Percentiles rank a stretch among this genome's conserved stretches.
Conservation (phyloP, 2,329 filamentous ascomycete species). For the Xylaria sp. region DNA sequence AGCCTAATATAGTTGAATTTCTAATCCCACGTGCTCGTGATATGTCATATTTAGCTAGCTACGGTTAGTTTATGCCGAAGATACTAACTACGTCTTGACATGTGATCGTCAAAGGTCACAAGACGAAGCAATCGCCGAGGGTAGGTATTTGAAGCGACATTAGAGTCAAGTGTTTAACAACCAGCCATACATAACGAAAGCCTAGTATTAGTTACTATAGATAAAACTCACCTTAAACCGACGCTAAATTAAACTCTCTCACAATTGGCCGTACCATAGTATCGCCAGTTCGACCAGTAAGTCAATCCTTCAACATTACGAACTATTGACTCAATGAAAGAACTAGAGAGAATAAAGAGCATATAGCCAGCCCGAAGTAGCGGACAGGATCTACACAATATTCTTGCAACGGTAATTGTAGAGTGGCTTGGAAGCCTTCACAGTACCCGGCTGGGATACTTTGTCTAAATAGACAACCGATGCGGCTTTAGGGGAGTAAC, state of each 20-base stretch:
- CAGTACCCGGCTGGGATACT: too few relatives aligned
- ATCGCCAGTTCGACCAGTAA: neutral
- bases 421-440: too few relatives aligned
- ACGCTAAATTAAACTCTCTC: too few relatives aligned
- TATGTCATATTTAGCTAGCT: neutral
- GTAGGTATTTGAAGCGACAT: neutral
- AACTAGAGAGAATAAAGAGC: neutral
- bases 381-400: too few relatives aligned
- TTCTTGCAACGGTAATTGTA: too few relatives aligned
- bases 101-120: neutral
- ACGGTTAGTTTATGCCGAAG: neutral
- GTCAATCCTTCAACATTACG: neutral
- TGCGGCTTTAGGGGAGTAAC: too few relatives aligned
- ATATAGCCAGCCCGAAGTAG: neutral
- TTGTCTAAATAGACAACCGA: too few relatives aligned
- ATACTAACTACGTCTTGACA: neutral
- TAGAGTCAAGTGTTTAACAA: neutral
- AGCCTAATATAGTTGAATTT: neutral
- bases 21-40: neutral
- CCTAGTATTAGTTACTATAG: neutral
- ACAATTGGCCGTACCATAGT: neutral
- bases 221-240: neutral
- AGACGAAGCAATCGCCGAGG: neutral
- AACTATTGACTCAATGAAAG: neutral
- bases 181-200: neutral